Conservation (phyloP, 192 early-diverging fungal genomes). For the Obelidium mucronatum region DNA sequence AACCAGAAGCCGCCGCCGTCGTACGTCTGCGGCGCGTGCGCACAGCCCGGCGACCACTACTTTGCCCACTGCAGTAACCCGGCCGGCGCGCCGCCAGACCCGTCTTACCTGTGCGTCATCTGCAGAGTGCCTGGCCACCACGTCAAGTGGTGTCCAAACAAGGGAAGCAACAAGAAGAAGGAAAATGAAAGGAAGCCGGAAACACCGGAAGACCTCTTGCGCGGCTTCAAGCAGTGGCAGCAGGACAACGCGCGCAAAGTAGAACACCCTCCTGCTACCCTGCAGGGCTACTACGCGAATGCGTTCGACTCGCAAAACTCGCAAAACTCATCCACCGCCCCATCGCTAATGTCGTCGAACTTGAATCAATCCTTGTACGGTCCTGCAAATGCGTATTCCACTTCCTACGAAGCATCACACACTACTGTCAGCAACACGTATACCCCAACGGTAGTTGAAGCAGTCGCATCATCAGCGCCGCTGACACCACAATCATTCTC, state of each 20-base stretch:
- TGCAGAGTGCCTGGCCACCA: conserved; percentile 22
- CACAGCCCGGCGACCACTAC: neutral
- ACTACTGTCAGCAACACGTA: neutral
- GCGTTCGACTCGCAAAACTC: no score
- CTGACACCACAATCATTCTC: neutral
- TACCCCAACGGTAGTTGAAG: neutral
- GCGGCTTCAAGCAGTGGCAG: no score
- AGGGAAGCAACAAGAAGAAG: neutral
- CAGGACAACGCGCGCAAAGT: no score
- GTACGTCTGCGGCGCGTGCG: conserved; percentile 16
- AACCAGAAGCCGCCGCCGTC: neutral
- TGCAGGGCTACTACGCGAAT: no score
- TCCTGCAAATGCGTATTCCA: neutral
- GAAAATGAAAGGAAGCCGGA: neutral
- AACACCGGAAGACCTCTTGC: no score
- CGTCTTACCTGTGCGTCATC: neutral
- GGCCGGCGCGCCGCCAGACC: conserved; percentile 6
- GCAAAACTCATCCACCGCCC: no score
- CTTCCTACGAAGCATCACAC: neutral
- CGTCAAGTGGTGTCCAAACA: conserved; percentile 31
- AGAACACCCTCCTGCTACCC: no score
- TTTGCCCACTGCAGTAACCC: conserved; percentile 18
- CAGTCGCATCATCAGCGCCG: neutral
- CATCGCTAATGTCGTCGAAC: no score
- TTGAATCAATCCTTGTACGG: no score